Evolutionary conservation across 2,329 filamentous ascomycete species (phyloP).

Genomic region (Aspergillus sp.): DNA sequence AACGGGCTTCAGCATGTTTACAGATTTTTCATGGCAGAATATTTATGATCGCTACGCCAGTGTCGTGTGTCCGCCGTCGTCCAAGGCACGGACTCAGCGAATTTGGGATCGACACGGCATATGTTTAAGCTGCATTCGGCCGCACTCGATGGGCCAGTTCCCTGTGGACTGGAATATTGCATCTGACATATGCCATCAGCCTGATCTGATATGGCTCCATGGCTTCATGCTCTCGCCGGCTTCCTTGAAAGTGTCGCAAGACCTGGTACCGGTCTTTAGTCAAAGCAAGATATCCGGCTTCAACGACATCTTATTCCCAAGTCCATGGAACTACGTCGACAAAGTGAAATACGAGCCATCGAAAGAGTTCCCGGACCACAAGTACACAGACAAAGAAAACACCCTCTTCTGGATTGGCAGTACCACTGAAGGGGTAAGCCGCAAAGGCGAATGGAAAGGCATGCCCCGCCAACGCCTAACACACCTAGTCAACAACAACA

Average conservation of each 20-base stretch:
- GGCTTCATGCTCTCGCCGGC: conserved; percentile 64
- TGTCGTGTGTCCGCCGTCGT: conserved; percentile 56
- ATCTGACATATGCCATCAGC: conserved; percentile 66
- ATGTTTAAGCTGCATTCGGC: conserved; percentile 56
- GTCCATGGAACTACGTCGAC: conserved; percentile 55
- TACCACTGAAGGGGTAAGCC: conserved; percentile 51
- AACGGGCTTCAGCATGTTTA: conserved; percentile 31
- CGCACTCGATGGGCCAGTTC: conserved; percentile 62
- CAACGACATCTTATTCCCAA: conserved; percentile 69
- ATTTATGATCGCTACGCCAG: conserved; percentile 39
- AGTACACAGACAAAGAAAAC: conserved; percentile 57
- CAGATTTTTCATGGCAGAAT: conserved; percentile 33
- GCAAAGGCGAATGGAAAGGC: conserved; percentile 54
- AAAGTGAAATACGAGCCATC: conserved; percentile 49
- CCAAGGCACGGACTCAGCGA: conserved; percentile 52
- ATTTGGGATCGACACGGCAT: conserved; percentile 59
- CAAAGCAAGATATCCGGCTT: conserved; percentile 66
- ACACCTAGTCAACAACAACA: conserved; percentile 59
- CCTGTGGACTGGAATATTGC: conserved; percentile 59
- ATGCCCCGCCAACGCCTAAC: conserved; percentile 65
- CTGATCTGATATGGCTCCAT: conserved; percentile 66
- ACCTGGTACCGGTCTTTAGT: conserved; percentile 69
- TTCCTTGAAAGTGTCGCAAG: conserved; percentile 54
- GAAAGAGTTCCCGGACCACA: conserved; percentile 44
- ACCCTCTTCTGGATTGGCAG: conserved; percentile 69